phyloP scores from a whole-genome alignment of 257 asterid genomes.

The Solanum dulcamara region DNA sequence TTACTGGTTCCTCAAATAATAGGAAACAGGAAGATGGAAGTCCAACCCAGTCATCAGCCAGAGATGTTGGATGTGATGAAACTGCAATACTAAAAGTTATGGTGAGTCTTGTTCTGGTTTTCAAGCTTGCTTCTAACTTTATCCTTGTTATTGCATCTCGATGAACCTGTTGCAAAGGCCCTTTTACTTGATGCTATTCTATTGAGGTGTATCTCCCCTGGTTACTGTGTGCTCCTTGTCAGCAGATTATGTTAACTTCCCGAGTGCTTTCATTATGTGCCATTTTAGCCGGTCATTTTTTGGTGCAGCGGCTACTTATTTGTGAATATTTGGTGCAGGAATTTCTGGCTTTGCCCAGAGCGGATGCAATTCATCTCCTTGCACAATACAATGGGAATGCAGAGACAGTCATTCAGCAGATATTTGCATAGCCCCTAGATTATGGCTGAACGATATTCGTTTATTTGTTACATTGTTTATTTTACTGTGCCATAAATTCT shows the following conservation, averaged over 20 bases:
- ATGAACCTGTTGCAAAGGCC: neutral
- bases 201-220: neutral
- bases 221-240: neutral
- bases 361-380: conserved; percentile 96
- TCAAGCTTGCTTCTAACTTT: neutral
- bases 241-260: neutral
- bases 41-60: conserved; percentile 55
- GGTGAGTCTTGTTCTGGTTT: conserved; percentile 44
- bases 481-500: neutral
- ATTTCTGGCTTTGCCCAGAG: conserved; percentile 92
- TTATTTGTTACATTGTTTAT: conserved; percentile 6
- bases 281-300: neutral
- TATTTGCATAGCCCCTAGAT: conserved; percentile 37
- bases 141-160: neutral
- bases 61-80: conserved; percentile 69
- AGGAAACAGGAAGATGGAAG: conserved; percentile 70
- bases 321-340: conserved; percentile 39
- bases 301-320: neutral
- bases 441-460: conserved; percentile 5
- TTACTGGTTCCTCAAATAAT: conserved; percentile 46
- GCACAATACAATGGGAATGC: conserved; percentile 88
- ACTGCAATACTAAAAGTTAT: conserved; percentile 85
- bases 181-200: neutral
- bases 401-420: conserved; percentile 88
- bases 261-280: neutral